Base-by-base conservation (phyloP, 78 protist genomes). In the Acrasis kona region DNA sequence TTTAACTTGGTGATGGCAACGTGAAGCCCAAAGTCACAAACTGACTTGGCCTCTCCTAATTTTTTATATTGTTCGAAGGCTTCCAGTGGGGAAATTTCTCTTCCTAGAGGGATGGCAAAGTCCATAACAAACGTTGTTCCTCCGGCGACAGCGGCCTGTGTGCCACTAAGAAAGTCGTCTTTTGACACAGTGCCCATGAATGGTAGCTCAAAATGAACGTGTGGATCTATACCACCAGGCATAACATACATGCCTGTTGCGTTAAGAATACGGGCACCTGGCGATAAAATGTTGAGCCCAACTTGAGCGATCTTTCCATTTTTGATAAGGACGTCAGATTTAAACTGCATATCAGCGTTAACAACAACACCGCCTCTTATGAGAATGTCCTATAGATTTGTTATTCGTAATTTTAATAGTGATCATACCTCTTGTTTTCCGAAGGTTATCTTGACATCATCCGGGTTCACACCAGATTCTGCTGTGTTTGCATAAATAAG, bases 211-310 rank as follows among this genome's bases (percentile, higher is more conserved):
- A 71, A 77, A 40, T 91, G 95, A 10, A 90, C 85, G 78, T 91
- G 95, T 10, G 95, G 40, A 75, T 91, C 95, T 64, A 91, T 88
- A 57, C 95, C 95, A 39, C 95, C 95, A 10, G 95, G 88, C 0
- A 79, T 34, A 5, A 85, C 84, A 78, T 41, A 64, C 72, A 29
- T 83, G 77, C 72, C 79, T 76, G 27, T 72, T 61, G 70, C 84
- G 38, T 79, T 69, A 7, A 77, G 27, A 29, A 77, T 72, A 3
- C 3, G 39, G 27, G 67, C 79, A 65, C 40, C 72, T 32, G 27
- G 66, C 34, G 41, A 41, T 30, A 4, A 10, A 5, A 77, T 29
- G 30, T 34, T 78, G 12, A 1, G n/a, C 27, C 61, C 84, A 36
- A 86, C 83, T 10, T 76, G 82, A 10, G 28, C 35, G 36, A 91